phyloP scores from a whole-genome alignment of 805 yeast species.

The Candida patagonica region DNA sequence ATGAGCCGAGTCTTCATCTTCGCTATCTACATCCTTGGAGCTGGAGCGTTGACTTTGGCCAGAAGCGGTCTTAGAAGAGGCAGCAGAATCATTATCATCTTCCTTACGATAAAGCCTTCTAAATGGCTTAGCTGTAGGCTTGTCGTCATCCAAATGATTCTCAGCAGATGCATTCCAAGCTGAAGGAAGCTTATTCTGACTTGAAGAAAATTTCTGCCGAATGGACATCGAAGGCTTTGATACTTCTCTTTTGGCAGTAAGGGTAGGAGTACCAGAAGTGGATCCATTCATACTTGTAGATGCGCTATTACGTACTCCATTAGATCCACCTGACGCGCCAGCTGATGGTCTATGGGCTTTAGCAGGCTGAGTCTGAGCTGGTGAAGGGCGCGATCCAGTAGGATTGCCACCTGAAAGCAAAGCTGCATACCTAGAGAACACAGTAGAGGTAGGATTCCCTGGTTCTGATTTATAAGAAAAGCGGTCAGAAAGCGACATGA shows the following conservation, averaged over 20 bases:
- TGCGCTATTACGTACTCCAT: slow-evolving; percentile 11
- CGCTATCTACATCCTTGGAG: no score
- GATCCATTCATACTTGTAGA: slow-evolving; percentile 28
- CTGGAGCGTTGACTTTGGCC: no score
- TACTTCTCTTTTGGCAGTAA: slow-evolving; percentile 24
- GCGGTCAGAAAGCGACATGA: slow-evolving; percentile 11
- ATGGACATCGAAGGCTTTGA: slow-evolving; percentile 24
- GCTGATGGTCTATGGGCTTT: not conserved
- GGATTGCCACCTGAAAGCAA: not conserved
- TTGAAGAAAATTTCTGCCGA: slow-evolving; percentile 27
- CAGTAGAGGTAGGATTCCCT: slow-evolving; percentile 6
- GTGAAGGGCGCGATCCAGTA: not conserved
- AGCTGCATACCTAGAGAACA: slow-evolving; percentile 5
- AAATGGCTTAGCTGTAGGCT: not conserved
- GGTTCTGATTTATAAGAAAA: slow-evolving; percentile 9
- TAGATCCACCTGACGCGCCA: slow-evolving; percentile 5
- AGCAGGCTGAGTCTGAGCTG: slow-evolving; percentile 2
- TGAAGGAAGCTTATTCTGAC: slow-evolving; percentile 4
- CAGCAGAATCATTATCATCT: not conserved
- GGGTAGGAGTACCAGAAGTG: slow-evolving; percentile 2
- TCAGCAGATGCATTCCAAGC: slow-evolving; percentile 9
- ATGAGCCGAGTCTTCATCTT: slow-evolving; percentile 40
- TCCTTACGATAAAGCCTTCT: not conserved
- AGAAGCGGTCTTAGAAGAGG: not conserved
- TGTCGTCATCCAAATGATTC: slow-evolving; percentile 6